phyloP scores from a whole-genome alignment of 208 protist species.

The Leishmania martiniquensis region DNA sequence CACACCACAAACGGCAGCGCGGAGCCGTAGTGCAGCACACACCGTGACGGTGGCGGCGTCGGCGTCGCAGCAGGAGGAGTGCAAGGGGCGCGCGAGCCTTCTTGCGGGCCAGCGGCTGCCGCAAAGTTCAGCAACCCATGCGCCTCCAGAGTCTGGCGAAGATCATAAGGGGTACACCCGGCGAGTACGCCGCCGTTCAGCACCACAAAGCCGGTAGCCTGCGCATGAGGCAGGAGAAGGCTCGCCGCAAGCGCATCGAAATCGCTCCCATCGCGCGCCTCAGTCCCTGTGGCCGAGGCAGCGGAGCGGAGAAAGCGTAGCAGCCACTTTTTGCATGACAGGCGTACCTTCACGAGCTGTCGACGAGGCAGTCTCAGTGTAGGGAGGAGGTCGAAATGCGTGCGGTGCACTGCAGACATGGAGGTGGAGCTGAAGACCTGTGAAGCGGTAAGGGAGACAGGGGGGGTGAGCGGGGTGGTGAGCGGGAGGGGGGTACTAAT shows the following conservation, averaged over 20 bases:
- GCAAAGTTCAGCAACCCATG: constrained; percentile 18
- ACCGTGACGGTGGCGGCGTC: not conserved
- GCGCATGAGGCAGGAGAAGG: not conserved
- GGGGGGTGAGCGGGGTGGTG: too few relatives aligned
- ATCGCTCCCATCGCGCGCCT: not conserved
- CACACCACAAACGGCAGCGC: constrained; percentile 42
- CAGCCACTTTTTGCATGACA: constrained; percentile 28
- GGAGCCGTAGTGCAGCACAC: constrained; percentile 26
- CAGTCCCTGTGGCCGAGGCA: not conserved
- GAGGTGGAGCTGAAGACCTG: not conserved
- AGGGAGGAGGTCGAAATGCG: not conserved
- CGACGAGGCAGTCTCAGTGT: constrained; percentile 16
- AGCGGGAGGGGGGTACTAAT: too few relatives aligned
- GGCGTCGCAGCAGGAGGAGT: not conserved
- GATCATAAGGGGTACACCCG: constrained; percentile 44
- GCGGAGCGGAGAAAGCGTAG: constrained; percentile 18
- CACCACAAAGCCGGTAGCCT: constrained; percentile 46
- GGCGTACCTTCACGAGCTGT: constrained; percentile 22
- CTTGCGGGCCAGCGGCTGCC: not conserved
- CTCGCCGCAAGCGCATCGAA: not conserved
- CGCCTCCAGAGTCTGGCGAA: constrained; percentile 35
- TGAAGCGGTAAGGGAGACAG: too few relatives aligned
- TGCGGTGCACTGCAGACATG: not conserved
- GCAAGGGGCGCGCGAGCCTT: not conserved
- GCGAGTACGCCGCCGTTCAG: constrained; percentile 66